These are phyloP conservation scores for Taphrina confusa DNA, from an alignment of 1,139 yeast species.

Conservation along the genomic window DNA sequence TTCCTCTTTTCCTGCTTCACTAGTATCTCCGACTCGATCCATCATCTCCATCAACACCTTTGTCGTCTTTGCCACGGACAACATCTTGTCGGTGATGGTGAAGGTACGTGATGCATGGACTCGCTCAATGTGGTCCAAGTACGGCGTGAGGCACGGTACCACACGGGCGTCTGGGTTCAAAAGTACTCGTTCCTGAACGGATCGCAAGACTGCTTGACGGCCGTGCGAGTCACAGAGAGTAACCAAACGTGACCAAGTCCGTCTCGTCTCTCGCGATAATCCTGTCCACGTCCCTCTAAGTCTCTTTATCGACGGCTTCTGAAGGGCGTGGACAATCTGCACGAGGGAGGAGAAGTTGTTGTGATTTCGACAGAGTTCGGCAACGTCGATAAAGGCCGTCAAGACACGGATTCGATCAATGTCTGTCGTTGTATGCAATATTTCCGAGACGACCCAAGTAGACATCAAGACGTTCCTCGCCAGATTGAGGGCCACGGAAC, in stretches of 20 bases:
- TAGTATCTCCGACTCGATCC: neutral
- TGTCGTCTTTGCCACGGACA: neutral
- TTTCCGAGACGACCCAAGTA: conserved; percentile 82
- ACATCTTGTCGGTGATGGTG: conserved; percentile 4
- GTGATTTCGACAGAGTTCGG: conserved; percentile 60
- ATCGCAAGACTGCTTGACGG: conserved; percentile 66
- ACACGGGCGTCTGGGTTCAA: conserved; percentile 7
- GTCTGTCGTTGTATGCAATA: conserved; percentile 64
- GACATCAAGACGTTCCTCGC: neutral
- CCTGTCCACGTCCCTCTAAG: conserved; percentile 74
- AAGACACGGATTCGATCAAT: conserved; percentile 66
- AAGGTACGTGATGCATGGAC: neutral
- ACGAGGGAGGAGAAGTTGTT: conserved; percentile 85
- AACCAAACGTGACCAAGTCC: conserved; percentile 51
- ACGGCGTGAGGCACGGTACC: conserved; percentile 4
- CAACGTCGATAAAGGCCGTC: conserved; percentile 80
- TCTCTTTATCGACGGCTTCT: conserved; percentile 63
- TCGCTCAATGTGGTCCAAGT: conserved; percentile 2
- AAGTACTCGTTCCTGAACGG: conserved; percentile 69
- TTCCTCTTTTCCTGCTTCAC: no score
- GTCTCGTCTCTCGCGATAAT: conserved; percentile 54
- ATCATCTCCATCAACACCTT: conserved; percentile 16
- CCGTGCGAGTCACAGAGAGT: conserved; percentile 60
- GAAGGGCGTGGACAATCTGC: conserved; percentile 81
- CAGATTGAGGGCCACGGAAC: neutral